A percentile compares a stretch with the other conserved stretches of the same genome.
Evolutionary conservation across 179 eudicot species (phyloP).

Genomic region (Spergularia azorica): DNA sequence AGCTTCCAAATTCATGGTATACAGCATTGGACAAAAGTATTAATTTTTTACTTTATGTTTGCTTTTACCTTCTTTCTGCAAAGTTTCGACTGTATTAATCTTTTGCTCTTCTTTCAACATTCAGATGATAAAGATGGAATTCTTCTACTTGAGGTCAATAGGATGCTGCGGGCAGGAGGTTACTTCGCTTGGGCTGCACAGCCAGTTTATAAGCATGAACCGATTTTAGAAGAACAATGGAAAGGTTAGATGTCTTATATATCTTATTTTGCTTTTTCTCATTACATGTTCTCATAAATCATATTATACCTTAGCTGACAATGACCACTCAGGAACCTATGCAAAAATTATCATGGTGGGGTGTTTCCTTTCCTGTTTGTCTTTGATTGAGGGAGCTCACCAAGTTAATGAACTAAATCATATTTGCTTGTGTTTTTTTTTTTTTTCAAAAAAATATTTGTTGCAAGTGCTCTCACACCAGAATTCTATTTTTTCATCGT

Average conservation of each 20-base stretch:
- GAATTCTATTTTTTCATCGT: conserved; percentile 14
- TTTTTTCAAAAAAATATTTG: background rate
- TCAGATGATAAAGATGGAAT: conserved; percentile 71
- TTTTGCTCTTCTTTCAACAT: conserved; percentile 17
- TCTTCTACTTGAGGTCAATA: conserved; percentile 91
- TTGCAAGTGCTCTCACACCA: conserved; percentile 2
- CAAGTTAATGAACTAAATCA: background rate
- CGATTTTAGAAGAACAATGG: conserved; percentile 83
- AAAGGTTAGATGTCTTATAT: conserved; percentile 48
- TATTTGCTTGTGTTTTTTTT: conserved; percentile 2
- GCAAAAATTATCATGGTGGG: background rate
- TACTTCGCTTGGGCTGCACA: conserved; percentile 99
- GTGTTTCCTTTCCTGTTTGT: background rate
- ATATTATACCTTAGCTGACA: background rate
- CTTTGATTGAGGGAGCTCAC: background rate
- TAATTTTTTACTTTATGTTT: too few relatives aligned
- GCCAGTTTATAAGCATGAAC: conserved; percentile 96
- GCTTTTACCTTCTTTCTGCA: background rate
- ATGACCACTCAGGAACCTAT: too few relatives aligned
- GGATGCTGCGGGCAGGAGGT: conserved; percentile 95
- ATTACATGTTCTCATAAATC: background rate
- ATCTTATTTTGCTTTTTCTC: background rate
- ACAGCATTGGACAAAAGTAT: background rate
- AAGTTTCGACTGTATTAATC: conserved; percentile 11
- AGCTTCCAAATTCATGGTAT: background rate